phyloP scores from a whole-genome alignment of 371 early-diverging fungal species.

The Mucor racemosus region DNA sequence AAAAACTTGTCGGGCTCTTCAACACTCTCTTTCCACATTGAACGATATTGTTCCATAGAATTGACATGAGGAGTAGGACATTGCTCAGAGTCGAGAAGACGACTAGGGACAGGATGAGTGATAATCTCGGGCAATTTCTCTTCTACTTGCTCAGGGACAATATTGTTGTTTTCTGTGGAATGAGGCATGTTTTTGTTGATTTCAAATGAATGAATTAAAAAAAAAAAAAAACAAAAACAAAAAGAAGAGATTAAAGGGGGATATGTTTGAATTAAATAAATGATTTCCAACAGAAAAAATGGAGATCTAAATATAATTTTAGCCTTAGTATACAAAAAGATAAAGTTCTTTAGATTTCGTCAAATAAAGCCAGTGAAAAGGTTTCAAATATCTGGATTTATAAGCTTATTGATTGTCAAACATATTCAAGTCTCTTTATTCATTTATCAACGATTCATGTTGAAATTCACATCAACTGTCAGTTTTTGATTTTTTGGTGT shows the following conservation, averaged over 20 bases:
- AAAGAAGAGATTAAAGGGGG: neutral
- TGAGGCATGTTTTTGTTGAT: constrained; percentile 11
- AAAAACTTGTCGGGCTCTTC: constrained; percentile 85
- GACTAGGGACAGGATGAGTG: constrained; percentile 55
- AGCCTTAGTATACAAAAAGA: neutral
- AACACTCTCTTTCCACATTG: constrained; percentile 80
- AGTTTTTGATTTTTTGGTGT: neutral
- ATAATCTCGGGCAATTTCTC: constrained; percentile 20
- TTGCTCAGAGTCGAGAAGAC: constrained; percentile 28
- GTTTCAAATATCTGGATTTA: neutral
- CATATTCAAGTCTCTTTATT: too few species aligned
- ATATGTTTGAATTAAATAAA: neutral
- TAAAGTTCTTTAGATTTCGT: too few species aligned
- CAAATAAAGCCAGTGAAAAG: constrained; percentile 1
- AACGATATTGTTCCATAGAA: constrained; percentile 78
- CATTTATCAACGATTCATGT: too few species aligned
- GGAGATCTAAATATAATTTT: constrained; percentile 8
- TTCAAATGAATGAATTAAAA: neutral
- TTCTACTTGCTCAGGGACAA: neutral
- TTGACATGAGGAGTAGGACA: constrained; percentile 72
- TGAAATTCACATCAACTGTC: too few species aligned
- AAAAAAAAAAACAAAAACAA: neutral
- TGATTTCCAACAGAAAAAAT: neutral
- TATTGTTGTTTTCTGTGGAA: constrained; percentile 4
- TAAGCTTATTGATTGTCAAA: neutral